Evolutionary conservation across 129 eudicot genomes (phyloP).

Genomic region (carrot (Daucus carota)): DH1_v3.0 NC_030389.2:1480001-1480500

Average conservation of each 20-base stretch:
- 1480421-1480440: too few relatives aligned
- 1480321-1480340: neutral
- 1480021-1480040: constrained; percentile 24
- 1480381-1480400: neutral
- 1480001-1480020: constrained; percentile 29
- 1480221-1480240: neutral
- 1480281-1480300: neutral
- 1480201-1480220: neutral
- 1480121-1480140: constrained; percentile 16
- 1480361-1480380: neutral
- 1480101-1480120: constrained; percentile 25
- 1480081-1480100: constrained; percentile 30
- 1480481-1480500: neutral
- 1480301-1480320: neutral
- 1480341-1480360: neutral
- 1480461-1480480: too few relatives aligned
- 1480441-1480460: neutral
- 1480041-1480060: constrained; percentile 17
- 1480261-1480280: neutral
- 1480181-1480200: neutral
- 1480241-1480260: neutral
- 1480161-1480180: neutral
- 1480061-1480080: constrained; percentile 25
- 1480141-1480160: neutral
- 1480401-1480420: neutral